Evolutionary conservation across 2,329 filamentous ascomycete genomes (phyloP), one percentile per base, ranked within the genome.

Genomic region (Claviceps sp.): DNA sequence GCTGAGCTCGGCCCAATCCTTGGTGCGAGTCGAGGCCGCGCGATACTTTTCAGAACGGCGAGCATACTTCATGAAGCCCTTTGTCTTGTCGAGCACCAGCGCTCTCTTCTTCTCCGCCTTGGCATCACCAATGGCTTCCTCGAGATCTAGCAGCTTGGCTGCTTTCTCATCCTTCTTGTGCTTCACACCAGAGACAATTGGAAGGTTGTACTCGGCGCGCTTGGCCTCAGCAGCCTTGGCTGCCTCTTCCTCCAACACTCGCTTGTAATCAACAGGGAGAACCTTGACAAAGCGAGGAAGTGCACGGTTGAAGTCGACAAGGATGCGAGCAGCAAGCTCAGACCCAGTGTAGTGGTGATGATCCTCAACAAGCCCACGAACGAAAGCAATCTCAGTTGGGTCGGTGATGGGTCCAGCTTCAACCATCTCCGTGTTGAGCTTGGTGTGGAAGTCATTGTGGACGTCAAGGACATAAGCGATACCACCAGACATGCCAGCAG

Each of bases 271-370:
- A 23, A 87, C 86, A 3, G 91, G 91, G 53, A 97, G 76, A 50
- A 96, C 85, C 77, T 95, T 96, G 71, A 96, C 78, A 62, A 97
- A 95, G 59, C 88, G 86, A 53, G 85, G 85, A 50, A 96, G 79
- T 44, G 90, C 90, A 59, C 89, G 84, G 68, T 83, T 94, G 73
- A 96, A 97, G 74, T 97, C 91, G n/a, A 95, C 78, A 9, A 97
- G 76, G 57, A 96, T 88, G 56, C 91, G 87, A 54, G 90, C 90
- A 36, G 91, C 91, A 51, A 95, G 80, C 74, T 96, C 91, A 14
- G 91, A 96, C 54, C 91, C 91, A 53, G 91, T 97, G 76, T 95
- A 96, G 70, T 96, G 91, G 70, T 96, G 89, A 64, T 97, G 91
- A 60, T 97, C 91, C 72, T 97, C 91, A 52, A 97, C 88, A 59